Percentiles rank a stretch among this genome's conserved stretches.
Conservation (phyloP, 2,329 filamentous ascomycete genomes). For the Sporothrix dimorphospora region DNA sequence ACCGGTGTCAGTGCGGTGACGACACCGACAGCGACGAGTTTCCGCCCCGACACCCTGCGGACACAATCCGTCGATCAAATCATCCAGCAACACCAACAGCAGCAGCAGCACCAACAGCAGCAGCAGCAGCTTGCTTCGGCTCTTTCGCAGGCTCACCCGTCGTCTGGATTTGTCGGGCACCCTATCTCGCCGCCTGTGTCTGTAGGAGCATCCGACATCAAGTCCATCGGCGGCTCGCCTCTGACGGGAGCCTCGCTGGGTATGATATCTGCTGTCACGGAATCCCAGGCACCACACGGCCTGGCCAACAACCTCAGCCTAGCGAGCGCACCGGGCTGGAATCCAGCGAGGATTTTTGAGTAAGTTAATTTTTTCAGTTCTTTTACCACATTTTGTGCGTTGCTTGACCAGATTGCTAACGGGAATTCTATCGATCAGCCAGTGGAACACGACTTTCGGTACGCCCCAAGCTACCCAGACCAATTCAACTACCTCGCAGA, state of each 20-base stretch:
- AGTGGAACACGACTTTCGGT: constrained; percentile 95
- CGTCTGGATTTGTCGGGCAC: constrained; percentile 45
- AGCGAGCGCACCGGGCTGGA: constrained; percentile 72
- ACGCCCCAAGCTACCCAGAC: constrained; percentile 59
- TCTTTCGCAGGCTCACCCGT: constrained; percentile 54
- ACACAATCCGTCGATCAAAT: constrained; percentile 55
- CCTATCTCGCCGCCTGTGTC: constrained; percentile 83
- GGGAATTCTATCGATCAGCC: constrained; percentile 55
- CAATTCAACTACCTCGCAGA: constrained; percentile 49
- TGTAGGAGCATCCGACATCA: constrained; percentile 70
- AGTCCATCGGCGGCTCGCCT: constrained; percentile 74
- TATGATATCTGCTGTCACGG: constrained; percentile 66
- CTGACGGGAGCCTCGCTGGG: constrained; percentile 68
- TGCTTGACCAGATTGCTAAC: not conserved
- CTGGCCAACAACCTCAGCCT: constrained; percentile 57
- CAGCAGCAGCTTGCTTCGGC: constrained; percentile 55
- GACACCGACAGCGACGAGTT: constrained; percentile 51
- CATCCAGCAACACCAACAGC: constrained; percentile 39
- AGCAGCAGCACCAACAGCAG: constrained; percentile 32
- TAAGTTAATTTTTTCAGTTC: constrained; percentile 54
- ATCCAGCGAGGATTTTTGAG: constrained; percentile 88
- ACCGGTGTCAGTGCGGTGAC: constrained; percentile 6
- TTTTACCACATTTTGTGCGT: not conserved
- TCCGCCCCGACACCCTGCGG: constrained; percentile 51
- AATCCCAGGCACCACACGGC: constrained; percentile 53